phyloP scores from a whole-genome alignment of 1,139 yeast species.

The Nakaseomyces nivariensis region DNA sequence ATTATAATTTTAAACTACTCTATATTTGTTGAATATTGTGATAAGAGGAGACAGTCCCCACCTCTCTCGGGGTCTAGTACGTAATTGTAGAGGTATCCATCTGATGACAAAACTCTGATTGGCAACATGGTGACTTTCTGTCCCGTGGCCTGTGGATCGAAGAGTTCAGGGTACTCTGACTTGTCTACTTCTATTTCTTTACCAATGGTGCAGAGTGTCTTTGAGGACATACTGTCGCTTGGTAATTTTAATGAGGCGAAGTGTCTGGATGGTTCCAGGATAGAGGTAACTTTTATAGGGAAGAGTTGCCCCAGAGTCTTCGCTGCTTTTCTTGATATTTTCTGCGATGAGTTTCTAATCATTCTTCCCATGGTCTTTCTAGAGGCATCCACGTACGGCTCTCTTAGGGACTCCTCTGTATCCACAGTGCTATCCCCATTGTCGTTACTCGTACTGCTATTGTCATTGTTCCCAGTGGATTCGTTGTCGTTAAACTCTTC shows the following conservation, averaged over 20 bases:
- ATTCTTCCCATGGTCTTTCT: slow-evolving; percentile 64
- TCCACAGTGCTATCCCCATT: slow-evolving; percentile 25
- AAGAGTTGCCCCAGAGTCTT: slow-evolving; percentile 81
- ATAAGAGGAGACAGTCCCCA: slow-evolving; percentile 78
- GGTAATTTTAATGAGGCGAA: slow-evolving; percentile 89
- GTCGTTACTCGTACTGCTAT: slow-evolving; percentile 16
- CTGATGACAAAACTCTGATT: slow-evolving; percentile 62
- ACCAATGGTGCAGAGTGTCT: slow-evolving; percentile 17
- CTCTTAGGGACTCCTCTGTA: slow-evolving; percentile 34
- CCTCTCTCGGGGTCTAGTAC: slow-evolving; percentile 84
- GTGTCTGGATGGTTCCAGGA: slow-evolving; percentile 85
- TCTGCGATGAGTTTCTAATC: slow-evolving; percentile 47
- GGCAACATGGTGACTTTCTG: slow-evolving; percentile 28
- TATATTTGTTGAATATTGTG: slow-evolving; percentile 43
- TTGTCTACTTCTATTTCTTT: slow-evolving; percentile 12
- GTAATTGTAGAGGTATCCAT: slow-evolving; percentile 78
- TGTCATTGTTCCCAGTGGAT: too few species aligned
- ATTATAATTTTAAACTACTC: neutral
- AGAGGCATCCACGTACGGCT: slow-evolving; percentile 61
- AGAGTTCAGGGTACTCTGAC: slow-evolving; percentile 19
- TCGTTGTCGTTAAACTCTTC: slow-evolving; percentile 28
- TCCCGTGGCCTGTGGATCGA: slow-evolving; percentile 5
- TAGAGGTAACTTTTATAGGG: slow-evolving; percentile 68
- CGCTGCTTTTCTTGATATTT: slow-evolving; percentile 58
- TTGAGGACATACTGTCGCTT: slow-evolving; percentile 25